A percentile compares a stretch with the other conserved stretches of the same genome.
phyloP scores from a whole-genome alignment of 2,329 filamentous ascomycete species.

The Fusarium sp. region DNA sequence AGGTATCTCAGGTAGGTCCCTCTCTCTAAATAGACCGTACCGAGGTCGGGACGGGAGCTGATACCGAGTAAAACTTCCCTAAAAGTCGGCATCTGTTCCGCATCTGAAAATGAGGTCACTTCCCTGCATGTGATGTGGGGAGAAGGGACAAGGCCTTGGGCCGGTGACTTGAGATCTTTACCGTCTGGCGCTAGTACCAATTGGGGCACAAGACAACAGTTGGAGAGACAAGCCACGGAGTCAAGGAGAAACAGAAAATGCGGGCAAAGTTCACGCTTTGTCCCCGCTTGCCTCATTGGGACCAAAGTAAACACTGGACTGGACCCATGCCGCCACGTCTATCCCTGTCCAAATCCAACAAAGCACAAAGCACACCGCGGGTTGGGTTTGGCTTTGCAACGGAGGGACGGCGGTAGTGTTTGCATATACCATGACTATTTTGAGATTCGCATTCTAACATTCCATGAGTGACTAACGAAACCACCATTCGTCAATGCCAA shows the following conservation, averaged over 20 bases:
- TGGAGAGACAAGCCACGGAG: slow-evolving; percentile 17
- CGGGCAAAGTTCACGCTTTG: slow-evolving; percentile 31
- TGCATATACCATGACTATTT: slow-evolving; percentile 8
- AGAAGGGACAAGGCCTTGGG: slow-evolving; percentile 3
- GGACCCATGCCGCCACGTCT: slow-evolving; percentile 14
- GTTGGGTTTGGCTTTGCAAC: slow-evolving; percentile 16
- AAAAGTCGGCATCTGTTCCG: slow-evolving; percentile 31
- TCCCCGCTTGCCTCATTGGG: slow-evolving; percentile 21
- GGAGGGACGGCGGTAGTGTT: slow-evolving; percentile 10
- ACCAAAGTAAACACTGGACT: slow-evolving; percentile 43
- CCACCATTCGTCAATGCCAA: slow-evolving; percentile 42
- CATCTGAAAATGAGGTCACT: slow-evolving; percentile 42
- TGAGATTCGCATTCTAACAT: slow-evolving; percentile 21
- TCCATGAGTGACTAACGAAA: slow-evolving; percentile 33
- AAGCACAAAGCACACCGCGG: slow-evolving; percentile 22
- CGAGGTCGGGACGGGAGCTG: slow-evolving; percentile 33
- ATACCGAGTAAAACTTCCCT: slow-evolving; percentile 32
- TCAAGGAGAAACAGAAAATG: slow-evolving; percentile 39
- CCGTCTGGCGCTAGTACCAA: slow-evolving; percentile 1
- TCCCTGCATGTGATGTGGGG: slow-evolving; percentile 41
- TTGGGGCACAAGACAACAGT: neutral
- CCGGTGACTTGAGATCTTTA: slow-evolving; percentile 8
- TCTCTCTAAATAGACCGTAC: slow-evolving; percentile 32
- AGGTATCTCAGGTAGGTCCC: neutral
- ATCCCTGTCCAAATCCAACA: slow-evolving; percentile 29